phyloP scores from a whole-genome alignment of 2,329 filamentous ascomycete genomes.

The Cordyceps tenuipes region DNA sequence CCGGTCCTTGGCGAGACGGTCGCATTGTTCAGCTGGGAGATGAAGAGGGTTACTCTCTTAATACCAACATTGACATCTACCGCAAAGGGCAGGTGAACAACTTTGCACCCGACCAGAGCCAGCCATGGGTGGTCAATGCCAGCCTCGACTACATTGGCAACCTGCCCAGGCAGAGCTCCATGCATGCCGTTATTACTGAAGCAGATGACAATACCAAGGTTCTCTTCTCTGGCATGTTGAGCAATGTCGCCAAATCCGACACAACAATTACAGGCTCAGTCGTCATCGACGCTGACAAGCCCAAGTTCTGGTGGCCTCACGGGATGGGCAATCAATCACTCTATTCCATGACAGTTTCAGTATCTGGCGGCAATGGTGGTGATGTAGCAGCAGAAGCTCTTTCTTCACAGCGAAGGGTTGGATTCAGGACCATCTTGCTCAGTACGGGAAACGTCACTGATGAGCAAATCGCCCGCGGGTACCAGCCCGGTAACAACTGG shows the following conservation, averaged over 20 bases:
- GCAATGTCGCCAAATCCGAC: conserved; percentile 31
- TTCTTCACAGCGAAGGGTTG: conserved; percentile 40
- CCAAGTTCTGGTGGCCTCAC: conserved; percentile 53
- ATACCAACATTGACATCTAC: conserved; percentile 49
- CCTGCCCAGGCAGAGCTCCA: conserved; percentile 31
- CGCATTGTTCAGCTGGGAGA: conserved; percentile 44
- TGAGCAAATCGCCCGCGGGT: conserved; percentile 39
- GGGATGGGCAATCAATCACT: conserved; percentile 49
- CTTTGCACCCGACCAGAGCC: conserved; percentile 45
- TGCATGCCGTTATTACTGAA: conserved; percentile 41
- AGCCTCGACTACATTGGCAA: conserved; percentile 48
- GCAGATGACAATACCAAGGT: conserved; percentile 22
- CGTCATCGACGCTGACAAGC: conserved; percentile 32
- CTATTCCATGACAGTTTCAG: conserved; percentile 43
- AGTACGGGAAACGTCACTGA: conserved; percentile 47
- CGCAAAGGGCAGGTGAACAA: conserved; percentile 50
- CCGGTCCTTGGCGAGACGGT: conserved; percentile 53
- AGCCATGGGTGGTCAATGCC: conserved; percentile 53
- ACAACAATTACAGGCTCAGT: conserved; percentile 41
- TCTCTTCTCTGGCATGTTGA: conserved; percentile 21
- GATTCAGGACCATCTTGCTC: conserved; percentile 55
- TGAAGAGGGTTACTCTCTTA: conserved; percentile 31
- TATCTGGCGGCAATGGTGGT: background rate
- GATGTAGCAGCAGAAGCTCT: conserved; percentile 25
- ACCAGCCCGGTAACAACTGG: conserved; percentile 36